Percentiles rank a stretch among this genome's conserved stretches.
phyloP scores from a whole-genome alignment of 768 basidiomycete species.

The Lyophyllum semitale region DNA sequence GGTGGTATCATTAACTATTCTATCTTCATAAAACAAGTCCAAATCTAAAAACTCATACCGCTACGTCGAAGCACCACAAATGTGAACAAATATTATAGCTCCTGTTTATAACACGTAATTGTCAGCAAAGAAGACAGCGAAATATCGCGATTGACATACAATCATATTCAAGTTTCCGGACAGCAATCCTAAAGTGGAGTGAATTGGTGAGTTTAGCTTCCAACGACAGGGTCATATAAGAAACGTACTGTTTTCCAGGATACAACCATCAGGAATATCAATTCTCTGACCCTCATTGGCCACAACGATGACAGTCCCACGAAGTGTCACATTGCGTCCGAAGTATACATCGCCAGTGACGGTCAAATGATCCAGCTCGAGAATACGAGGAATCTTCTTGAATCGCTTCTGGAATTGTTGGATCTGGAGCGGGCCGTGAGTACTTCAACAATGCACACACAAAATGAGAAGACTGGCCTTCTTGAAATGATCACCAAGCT shows the following conservation, averaged over 20 bases:
- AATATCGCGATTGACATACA: conserved; percentile 32
- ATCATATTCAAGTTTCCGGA: conserved; percentile 88
- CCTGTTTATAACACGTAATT: conserved; percentile 17
- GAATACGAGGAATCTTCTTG: conserved; percentile 89
- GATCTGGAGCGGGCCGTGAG: conserved; percentile 43
- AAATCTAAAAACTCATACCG: conserved; percentile 6
- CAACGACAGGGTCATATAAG: background rate
- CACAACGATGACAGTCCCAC: conserved; percentile 88
- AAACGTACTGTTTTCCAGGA: conserved; percentile 66
- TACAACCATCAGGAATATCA: conserved; percentile 81
- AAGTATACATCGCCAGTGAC: conserved; percentile 92
- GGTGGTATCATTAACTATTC: conserved; percentile 14
- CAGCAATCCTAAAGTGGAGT: conserved; percentile 52
- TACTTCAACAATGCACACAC: background rate
- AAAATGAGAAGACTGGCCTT: conserved; percentile 52
- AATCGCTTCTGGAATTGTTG: conserved; percentile 92
- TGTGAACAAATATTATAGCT: conserved; percentile 25
- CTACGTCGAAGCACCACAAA: background rate
- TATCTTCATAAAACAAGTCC: conserved; percentile 15
- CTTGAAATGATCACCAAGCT: conserved; percentile 96
- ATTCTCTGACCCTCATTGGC: conserved; percentile 84
- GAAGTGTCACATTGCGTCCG: conserved; percentile 81
- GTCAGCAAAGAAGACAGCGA: background rate
- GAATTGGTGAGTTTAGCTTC: background rate
- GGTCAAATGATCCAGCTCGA: conserved; percentile 93